Evolutionary conservation across 768 basidiomycete species (phyloP), one percentile per base, ranked within the genome.

Genomic region (Boletellus ananiceps): DNA sequence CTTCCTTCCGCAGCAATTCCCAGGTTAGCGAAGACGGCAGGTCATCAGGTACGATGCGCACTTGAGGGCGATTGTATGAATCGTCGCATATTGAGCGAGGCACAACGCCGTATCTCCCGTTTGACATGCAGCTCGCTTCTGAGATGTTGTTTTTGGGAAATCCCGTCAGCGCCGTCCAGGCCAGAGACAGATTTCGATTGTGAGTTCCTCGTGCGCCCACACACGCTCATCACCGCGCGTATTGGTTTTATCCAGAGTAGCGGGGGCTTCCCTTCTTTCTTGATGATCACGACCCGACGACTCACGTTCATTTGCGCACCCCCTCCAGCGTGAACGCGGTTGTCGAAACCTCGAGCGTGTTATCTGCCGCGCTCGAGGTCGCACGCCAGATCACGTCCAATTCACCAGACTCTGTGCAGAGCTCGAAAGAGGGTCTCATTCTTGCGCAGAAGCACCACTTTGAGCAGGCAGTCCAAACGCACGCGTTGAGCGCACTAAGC

Each of bases 321-420:
- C 54, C 18, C 33, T 54, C 50, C 43, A 87, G 88, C 62, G 82
- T 93, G 40, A 93, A 91, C 66, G 60, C 69, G 44, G 75, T 92
- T 9, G 87, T 88, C 2, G 77, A 82, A 9, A 63, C 71, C 33
- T 52, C 63, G 32, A 57, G 70, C 0, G 78, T 90, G 2, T 57
- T 92, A 11, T 55, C 77, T 6, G 73, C 80, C 8, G 89, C 90
- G 2, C 65, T 92, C 25, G 68, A 71, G 4, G 65, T 81, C 48
- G 89, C 91, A 3, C 67, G 73, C 45, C 69, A 77, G 46, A 82
- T 92, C 52, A 67, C 67, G 14, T 59, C 62, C 19, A 87, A 86
- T 57, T 89, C 87, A 1, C 91, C 90, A 0, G 91, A 92, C 63
- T 75, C 89, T 0, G 83, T 92, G 1, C 84, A 86, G 56, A 75